phyloP scores from a whole-genome alignment of 1,284 basidiomycete genomes.

The Rhodotorula sp. region DNA sequence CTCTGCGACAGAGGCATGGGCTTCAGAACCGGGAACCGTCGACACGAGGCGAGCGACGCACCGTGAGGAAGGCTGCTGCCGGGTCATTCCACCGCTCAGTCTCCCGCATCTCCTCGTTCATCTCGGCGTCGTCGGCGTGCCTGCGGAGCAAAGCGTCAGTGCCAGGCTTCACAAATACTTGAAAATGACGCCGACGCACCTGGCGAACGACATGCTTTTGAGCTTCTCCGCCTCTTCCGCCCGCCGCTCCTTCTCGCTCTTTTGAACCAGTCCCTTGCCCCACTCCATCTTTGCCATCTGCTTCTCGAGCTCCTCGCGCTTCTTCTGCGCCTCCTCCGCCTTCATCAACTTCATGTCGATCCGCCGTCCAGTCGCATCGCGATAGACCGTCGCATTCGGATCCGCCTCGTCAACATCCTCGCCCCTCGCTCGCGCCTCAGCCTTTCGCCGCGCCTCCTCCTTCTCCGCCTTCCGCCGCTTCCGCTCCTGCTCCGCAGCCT shows the following conservation, averaged over 20 bases:
- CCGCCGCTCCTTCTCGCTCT: constrained; percentile 68
- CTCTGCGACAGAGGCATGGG: constrained; percentile 1
- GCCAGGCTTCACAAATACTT: no score
- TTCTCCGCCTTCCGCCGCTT: constrained; percentile 50
- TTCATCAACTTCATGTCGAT: constrained; percentile 81
- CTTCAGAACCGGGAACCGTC: neutral
- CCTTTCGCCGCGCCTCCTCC: constrained; percentile 45
- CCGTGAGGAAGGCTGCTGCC: constrained; percentile 85
- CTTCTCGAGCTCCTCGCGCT: constrained; percentile 74
- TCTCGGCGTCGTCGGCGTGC: constrained; percentile 73
- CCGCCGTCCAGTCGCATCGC: constrained; percentile 80
- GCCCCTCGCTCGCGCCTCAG: constrained; percentile 41
- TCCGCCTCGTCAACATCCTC: constrained; percentile 51
- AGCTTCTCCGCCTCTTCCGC: constrained; percentile 66
- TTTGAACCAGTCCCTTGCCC: constrained; percentile 90
- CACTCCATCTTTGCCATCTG: constrained; percentile 91
- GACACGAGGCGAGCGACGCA: constrained; percentile 53
- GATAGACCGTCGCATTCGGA: constrained; percentile 87
- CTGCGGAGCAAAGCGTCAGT: constrained; percentile 40
- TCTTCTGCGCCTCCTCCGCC: constrained; percentile 73
- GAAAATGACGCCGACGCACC: constrained; percentile 50
- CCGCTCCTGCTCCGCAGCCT: constrained; percentile 53
- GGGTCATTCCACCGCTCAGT: constrained; percentile 91
- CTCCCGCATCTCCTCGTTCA: constrained; percentile 78
- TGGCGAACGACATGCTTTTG: constrained; percentile 64